These are phyloP conservation scores for Yamadazyma sp. DNA, from an alignment of 1,139 yeast species.

Conservation along the genomic window DNA sequence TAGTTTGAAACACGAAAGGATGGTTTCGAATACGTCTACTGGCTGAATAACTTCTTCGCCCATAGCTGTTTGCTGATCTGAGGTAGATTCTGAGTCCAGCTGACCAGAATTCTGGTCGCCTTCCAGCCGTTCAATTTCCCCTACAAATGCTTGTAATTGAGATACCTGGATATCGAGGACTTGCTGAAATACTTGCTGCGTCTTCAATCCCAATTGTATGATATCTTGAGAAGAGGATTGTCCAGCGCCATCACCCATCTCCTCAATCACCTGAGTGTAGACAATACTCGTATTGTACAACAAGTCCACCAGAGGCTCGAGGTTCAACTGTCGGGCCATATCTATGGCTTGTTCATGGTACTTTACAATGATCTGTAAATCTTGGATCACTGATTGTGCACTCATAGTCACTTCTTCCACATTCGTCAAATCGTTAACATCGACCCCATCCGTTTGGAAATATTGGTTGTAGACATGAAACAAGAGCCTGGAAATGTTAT, in stretches of 20 bases:
- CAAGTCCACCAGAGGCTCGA: constrained; percentile 36
- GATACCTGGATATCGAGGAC: constrained; percentile 24
- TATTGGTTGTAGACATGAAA: constrained; percentile 50
- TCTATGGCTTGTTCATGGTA: constrained; percentile 40
- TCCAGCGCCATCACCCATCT: constrained; percentile 20
- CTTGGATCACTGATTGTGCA: constrained; percentile 36
- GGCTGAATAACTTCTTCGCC: constrained; percentile 38
- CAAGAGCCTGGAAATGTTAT: constrained; percentile 49
- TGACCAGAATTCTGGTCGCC: constrained; percentile 1
- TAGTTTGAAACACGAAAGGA: constrained; percentile 30
- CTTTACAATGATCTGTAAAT: constrained; percentile 30
- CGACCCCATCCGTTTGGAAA: constrained; percentile 44
- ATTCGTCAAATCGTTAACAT: constrained; percentile 33
- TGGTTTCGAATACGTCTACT: constrained; percentile 38
- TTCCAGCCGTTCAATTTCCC: constrained; percentile 22
- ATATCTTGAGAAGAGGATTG: constrained; percentile 10
- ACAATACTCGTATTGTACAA: constrained; percentile 48
- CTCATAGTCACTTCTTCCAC: constrained; percentile 38
- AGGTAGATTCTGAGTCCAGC: constrained; percentile 2
- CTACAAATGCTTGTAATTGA: constrained; percentile 28
- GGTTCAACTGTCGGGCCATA: constrained; percentile 13
- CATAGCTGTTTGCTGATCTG: constrained; percentile 19
- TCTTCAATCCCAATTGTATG: constrained; percentile 19
- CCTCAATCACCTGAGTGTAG: constrained; percentile 48
- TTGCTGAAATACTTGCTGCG: constrained; percentile 18